Percentiles rank a stretch among this genome's conserved stretches.
Evolutionary conservation across 169 alveolate species (phyloP).

Genomic region (Plasmodium cynomolgi): DNA sequence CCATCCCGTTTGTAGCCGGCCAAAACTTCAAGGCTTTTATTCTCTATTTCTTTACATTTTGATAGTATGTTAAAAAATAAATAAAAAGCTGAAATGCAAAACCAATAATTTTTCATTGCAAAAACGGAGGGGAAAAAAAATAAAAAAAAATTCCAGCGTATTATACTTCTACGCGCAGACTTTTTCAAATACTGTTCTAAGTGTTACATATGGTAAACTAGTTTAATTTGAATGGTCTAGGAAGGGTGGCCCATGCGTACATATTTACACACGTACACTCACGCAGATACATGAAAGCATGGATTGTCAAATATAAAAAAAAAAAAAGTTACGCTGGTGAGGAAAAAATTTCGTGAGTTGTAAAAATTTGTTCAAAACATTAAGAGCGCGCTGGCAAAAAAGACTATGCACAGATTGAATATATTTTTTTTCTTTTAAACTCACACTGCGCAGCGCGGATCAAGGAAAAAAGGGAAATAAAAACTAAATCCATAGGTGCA

Average conservation of each 20-base stretch:
- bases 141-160: not conserved
- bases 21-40: slow-evolving; percentile 1
- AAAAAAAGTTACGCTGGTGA: not conserved
- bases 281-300: not conserved
- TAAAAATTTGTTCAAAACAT: slow-evolving; percentile 15
- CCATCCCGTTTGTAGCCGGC: not conserved
- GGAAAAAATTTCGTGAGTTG: not conserved
- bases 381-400: not conserved
- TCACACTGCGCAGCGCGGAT: not conserved
- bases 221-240: not conserved
- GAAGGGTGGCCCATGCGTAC: not conserved
- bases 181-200: slow-evolving; percentile 6
- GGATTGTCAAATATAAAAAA: not conserved
- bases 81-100: slow-evolving; percentile 30
- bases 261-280: not conserved
- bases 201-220: slow-evolving; percentile 21
- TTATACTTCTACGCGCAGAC: slow-evolving; percentile 21
- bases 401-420: not conserved
- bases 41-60: slow-evolving; percentile 55
- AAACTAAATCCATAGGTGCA: not conserved
- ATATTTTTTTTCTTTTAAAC: not conserved
- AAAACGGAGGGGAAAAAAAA: not conserved
- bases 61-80: slow-evolving; percentile 9
- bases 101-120: slow-evolving; percentile 68
- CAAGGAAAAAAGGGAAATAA: not conserved